These are phyloP conservation scores for Nitzschia sp. DNA, from an alignment of 108 stramenopile genomes.

Conservation along the genomic window DNA sequence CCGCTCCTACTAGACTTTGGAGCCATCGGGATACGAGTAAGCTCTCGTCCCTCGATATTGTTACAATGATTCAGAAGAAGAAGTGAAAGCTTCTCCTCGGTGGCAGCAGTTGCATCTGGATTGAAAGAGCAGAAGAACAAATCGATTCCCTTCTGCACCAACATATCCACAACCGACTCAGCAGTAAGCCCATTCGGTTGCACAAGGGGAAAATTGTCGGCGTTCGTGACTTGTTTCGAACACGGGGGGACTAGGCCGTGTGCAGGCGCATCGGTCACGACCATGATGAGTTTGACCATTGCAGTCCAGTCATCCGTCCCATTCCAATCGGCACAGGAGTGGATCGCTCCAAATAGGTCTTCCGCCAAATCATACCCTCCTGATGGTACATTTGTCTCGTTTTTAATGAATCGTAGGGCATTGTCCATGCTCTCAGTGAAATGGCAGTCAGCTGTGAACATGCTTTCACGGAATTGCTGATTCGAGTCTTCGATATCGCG, in stretches of 20 bases:
- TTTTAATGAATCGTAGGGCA: constrained; percentile 26
- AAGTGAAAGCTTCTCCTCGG: constrained; percentile 42
- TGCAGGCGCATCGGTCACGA: constrained; percentile 59
- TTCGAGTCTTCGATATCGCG: constrained; percentile 54
- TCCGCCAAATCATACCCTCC: constrained; percentile 61
- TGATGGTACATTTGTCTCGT: background rate
- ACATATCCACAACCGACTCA: constrained; percentile 27
- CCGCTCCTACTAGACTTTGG: constrained; percentile 11
- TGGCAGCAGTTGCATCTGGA: constrained; percentile 42
- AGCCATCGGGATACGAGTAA: constrained; percentile 47
- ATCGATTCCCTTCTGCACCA: constrained; percentile 47
- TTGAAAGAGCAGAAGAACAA: constrained; percentile 66
- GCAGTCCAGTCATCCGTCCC: constrained; percentile 43
- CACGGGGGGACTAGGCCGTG: constrained; percentile 36
- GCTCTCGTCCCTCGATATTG: constrained; percentile 31
- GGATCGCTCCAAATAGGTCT: constrained; percentile 53
- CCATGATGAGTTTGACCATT: constrained; percentile 47
- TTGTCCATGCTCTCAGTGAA: constrained; percentile 36
- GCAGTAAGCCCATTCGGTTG: constrained; percentile 50
- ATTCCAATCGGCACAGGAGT: constrained; percentile 45
- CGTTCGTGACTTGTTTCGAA: constrained; percentile 18
- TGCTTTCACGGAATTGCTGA: constrained; percentile 43
- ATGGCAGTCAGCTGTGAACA: constrained; percentile 33
- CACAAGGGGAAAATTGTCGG: constrained; percentile 40
- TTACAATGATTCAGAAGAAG: constrained; percentile 35